phyloP scores from a whole-genome alignment of 202 grass and related monocot species.

The Setaria italica region DNA sequence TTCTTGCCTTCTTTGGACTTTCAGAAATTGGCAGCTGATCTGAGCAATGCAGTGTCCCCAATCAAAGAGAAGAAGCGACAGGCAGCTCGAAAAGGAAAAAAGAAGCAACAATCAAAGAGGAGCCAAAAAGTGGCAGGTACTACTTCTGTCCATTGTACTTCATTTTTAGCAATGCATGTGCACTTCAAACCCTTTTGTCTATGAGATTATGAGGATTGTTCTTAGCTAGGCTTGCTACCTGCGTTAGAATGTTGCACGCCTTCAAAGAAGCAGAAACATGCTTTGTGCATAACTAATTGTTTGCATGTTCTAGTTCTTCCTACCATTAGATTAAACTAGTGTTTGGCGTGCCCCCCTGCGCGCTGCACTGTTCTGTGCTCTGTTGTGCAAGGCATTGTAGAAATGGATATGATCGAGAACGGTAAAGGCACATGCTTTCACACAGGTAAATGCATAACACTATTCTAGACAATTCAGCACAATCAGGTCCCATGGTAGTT shows the following conservation, averaged over 20 bases:
- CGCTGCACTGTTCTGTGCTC: too few relatives aligned
- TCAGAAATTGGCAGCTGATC: constrained; percentile 41
- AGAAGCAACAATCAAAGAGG: constrained; percentile 36
- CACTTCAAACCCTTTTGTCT: constrained; percentile 34
- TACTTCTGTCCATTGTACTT: constrained; percentile 41
- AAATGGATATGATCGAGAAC: too few relatives aligned
- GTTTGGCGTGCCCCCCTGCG: too few relatives aligned
- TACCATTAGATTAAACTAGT: constrained; percentile 10
- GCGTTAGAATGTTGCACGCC: not conserved
- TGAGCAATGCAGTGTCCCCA: constrained; percentile 19
- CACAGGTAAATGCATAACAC: too few relatives aligned
- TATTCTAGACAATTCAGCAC: too few relatives aligned
- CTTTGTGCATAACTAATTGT: constrained; percentile 26
- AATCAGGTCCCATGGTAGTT: too few relatives aligned
- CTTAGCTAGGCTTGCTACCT: constrained; percentile 23
- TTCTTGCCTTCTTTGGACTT: constrained; percentile 35
- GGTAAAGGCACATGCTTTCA: too few relatives aligned
- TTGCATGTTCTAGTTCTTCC: constrained; percentile 5
- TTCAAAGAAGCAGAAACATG: constrained; percentile 23
- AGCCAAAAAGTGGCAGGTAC: constrained; percentile 42
- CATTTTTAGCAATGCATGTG: constrained; percentile 27
- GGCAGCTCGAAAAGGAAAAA: constrained; percentile 18
- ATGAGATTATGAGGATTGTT: constrained; percentile 11
- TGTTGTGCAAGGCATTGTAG: too few relatives aligned
- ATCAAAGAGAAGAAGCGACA: constrained; percentile 42